These are phyloP conservation scores for Phytopythium boreale DNA, from an alignment of 352 stramenopile genomes.

Conservation along the genomic window DNA sequence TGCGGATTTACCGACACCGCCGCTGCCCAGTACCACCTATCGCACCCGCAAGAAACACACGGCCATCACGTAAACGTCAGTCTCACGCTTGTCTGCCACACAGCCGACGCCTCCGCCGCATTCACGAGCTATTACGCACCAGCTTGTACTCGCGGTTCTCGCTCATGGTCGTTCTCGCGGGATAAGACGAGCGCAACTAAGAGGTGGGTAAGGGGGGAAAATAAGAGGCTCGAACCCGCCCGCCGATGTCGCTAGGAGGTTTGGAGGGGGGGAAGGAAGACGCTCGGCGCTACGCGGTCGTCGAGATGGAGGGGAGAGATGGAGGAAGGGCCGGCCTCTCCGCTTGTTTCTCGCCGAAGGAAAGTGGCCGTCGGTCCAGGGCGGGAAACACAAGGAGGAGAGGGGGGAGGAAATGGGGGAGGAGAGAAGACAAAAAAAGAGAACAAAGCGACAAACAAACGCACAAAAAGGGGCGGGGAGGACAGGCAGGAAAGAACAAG, in stretches of 20 bases:
- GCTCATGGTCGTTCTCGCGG: constrained; percentile 23
- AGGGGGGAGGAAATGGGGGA: too few species aligned
- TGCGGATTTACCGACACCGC: constrained; percentile 90
- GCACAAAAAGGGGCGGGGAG: not conserved
- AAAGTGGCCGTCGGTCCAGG: not conserved
- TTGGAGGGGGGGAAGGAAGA: not conserved
- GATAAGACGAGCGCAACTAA: not conserved
- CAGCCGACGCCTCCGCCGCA: not conserved
- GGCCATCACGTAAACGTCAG: not conserved
- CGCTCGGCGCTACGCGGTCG: not conserved
- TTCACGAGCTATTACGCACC: constrained; percentile 29
- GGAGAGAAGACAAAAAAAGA: not conserved
- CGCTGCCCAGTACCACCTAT: constrained; percentile 86
- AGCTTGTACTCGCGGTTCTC: constrained; percentile 86
- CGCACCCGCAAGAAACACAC: not conserved
- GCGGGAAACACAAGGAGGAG: not conserved
- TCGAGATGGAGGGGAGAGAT: not conserved
- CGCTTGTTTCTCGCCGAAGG: constrained; percentile 2
- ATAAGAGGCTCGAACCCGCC: not conserved
- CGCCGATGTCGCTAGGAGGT: not conserved
- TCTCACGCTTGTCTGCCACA: not conserved
- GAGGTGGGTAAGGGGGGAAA: not conserved
- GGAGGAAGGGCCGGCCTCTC: not conserved
- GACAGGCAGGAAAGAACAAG: not conserved
- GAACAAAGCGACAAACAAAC: constrained; percentile 1